Percentiles rank a stretch among this genome's conserved stretches.
These are phyloP conservation scores for Quercus tomentella DNA, from an alignment of 331 rosid genomes.

Conservation along the genomic window DNA sequence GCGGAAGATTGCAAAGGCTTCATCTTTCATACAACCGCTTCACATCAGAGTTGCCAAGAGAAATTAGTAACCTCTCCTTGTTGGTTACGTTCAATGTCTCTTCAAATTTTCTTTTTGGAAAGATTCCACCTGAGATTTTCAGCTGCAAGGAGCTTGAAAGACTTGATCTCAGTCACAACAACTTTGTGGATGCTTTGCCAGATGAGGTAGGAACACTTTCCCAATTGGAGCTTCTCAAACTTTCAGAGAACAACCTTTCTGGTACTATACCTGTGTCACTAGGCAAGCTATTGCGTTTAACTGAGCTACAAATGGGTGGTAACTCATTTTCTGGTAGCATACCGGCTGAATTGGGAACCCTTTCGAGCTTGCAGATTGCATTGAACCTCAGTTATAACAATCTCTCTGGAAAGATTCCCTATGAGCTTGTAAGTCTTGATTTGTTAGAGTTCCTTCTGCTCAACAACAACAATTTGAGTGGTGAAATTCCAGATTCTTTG, in stretches of 20 bases:
- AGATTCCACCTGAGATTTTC: slow-evolving; percentile 61
- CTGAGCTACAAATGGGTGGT: slow-evolving; percentile 77
- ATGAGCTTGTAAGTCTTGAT: slow-evolving; percentile 62
- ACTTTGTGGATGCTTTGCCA: slow-evolving; percentile 58
- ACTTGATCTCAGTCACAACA: slow-evolving; percentile 78
- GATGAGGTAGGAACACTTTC: slow-evolving; percentile 69
- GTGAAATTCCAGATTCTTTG: slow-evolving; percentile 73
- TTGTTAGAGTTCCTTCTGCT: slow-evolving; percentile 65
- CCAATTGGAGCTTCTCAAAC: slow-evolving; percentile 77
- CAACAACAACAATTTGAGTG: slow-evolving; percentile 80
- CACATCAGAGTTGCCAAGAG: slow-evolving; percentile 68
- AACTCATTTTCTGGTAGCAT: slow-evolving; percentile 71
- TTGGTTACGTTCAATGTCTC: slow-evolving; percentile 85
- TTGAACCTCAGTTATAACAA: slow-evolving; percentile 87
- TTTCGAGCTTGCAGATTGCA: slow-evolving; percentile 83
- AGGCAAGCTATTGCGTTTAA: slow-evolving; percentile 72
- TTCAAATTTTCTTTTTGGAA: slow-evolving; percentile 58
- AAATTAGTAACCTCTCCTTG: slow-evolving; percentile 71
- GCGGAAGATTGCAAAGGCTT: slow-evolving; percentile 79
- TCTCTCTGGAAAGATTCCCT: slow-evolving; percentile 65
- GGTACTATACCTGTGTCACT: slow-evolving; percentile 68
- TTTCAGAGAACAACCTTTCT: slow-evolving; percentile 65
- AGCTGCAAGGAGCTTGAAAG: slow-evolving; percentile 74
- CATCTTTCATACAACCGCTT: slow-evolving; percentile 72
- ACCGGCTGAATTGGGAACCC: slow-evolving; percentile 72